phyloP scores from a whole-genome alignment of 2,329 filamentous ascomycete genomes.

The Myriosclerotinia curreyana region DNA sequence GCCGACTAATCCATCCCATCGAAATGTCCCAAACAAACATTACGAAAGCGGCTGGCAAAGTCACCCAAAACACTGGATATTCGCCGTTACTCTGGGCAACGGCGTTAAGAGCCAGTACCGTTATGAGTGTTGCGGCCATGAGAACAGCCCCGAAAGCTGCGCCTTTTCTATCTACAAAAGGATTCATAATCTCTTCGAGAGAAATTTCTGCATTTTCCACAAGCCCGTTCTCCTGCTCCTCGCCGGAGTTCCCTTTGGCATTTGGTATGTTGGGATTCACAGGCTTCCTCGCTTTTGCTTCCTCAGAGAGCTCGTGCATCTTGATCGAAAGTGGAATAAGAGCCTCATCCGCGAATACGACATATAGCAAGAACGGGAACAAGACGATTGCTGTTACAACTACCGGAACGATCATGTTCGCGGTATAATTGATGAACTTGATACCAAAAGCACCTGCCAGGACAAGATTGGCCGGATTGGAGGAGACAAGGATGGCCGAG shows the following conservation, averaged over 20 bases:
- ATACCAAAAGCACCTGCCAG: slow-evolving; percentile 69
- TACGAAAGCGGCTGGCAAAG: slow-evolving; percentile 63
- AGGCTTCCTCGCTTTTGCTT: slow-evolving; percentile 53
- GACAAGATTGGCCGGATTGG: slow-evolving; percentile 74
- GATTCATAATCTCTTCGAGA: slow-evolving; percentile 72
- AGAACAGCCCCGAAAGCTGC: slow-evolving; percentile 62
- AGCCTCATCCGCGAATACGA: slow-evolving; percentile 62
- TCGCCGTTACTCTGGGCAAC: slow-evolving; percentile 49
- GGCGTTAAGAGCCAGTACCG: slow-evolving; percentile 64
- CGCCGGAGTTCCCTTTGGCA: slow-evolving; percentile 53
- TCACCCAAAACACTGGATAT: slow-evolving; percentile 64
- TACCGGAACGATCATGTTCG: slow-evolving; percentile 74
- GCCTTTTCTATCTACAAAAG: slow-evolving; percentile 65
- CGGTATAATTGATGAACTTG: slow-evolving; percentile 70
- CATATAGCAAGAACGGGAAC: slow-evolving; percentile 67
- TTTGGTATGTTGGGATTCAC: slow-evolving; percentile 72
- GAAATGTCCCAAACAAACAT: slow-evolving; percentile 67
- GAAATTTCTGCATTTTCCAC: slow-evolving; percentile 55
- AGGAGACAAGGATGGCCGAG: slow-evolving; percentile 73
- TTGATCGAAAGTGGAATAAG: slow-evolving; percentile 65
- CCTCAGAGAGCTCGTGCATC: slow-evolving; percentile 64
- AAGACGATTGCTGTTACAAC: slow-evolving; percentile 64
- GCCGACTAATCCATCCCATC: slow-evolving; percentile 60
- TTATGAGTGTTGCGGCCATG: slow-evolving; percentile 65
- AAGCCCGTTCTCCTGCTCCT: slow-evolving; percentile 47